Conservation (phyloP, 768 basidiomycete species). For the Leccinum barrowsii region DNA sequence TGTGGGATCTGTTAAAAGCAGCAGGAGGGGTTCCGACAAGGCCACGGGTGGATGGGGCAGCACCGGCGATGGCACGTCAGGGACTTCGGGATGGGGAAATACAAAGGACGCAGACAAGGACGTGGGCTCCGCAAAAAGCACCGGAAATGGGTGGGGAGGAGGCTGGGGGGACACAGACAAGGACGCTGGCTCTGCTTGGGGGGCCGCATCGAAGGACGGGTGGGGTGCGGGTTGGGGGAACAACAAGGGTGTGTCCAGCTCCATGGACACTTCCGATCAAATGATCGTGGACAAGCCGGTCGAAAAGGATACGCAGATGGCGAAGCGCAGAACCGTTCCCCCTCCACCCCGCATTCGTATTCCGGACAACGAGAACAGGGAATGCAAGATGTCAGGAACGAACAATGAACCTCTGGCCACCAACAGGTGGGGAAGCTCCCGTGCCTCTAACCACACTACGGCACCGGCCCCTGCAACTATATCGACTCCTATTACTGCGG, state of each 20-base stretch:
- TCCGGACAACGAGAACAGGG: slow-evolving; percentile 14
- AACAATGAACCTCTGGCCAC: slow-evolving; percentile 19
- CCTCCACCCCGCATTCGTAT: slow-evolving; percentile 27
- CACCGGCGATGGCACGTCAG: not conserved
- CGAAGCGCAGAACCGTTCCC: slow-evolving; percentile 9
- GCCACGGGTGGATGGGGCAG: not conserved
- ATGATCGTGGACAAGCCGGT: slow-evolving; percentile 7
- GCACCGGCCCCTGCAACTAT: slow-evolving; percentile 6
- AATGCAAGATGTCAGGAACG: slow-evolving; percentile 19
- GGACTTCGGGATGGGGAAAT: not conserved
- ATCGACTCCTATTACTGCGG: slow-evolving; percentile 10
- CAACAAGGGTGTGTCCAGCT: not conserved
- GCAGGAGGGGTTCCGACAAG: not conserved
- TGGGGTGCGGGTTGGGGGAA: slow-evolving; percentile 9
- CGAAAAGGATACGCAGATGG: slow-evolving; percentile 1
- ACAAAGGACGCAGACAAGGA: not conserved
- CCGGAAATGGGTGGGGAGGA: not conserved
- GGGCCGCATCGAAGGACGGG: not conserved
- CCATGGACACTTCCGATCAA: slow-evolving; percentile 7
- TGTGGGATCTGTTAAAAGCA: not conserved
- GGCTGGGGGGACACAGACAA: slow-evolving; percentile 1
- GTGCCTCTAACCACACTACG: slow-evolving; percentile 1
- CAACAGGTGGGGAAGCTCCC: slow-evolving; percentile 15
- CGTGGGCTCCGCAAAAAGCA: not conserved
- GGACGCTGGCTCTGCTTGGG: not conserved